Conservation (phyloP, 2,329 filamentous ascomycete genomes). For the Xylaria sp. region DNA sequence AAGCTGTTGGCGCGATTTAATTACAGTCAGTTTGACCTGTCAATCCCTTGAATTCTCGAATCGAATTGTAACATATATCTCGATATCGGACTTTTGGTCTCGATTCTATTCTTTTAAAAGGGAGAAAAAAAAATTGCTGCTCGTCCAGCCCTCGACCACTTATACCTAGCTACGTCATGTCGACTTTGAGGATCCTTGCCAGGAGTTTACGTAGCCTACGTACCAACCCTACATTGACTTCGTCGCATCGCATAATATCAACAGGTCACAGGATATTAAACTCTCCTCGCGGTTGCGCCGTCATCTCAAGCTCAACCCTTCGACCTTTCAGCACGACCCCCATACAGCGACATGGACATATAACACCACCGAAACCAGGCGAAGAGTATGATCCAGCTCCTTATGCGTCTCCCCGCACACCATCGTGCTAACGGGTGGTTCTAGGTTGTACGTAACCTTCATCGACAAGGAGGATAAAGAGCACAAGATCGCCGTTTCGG, state of each 20-base stretch:
- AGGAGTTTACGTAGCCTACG: constrained; percentile 16
- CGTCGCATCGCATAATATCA: constrained; percentile 11
- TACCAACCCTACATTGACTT: background rate
- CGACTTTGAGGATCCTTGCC: constrained; percentile 8
- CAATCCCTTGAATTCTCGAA: background rate
- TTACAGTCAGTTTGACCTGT: background rate
- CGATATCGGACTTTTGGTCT: too few species aligned
- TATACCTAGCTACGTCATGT: constrained; percentile 7
- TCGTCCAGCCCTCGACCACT: background rate
- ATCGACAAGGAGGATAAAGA: constrained; percentile 85
- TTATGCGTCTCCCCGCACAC: constrained; percentile 20
- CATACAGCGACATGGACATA: constrained; percentile 72
- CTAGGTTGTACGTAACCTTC: constrained; percentile 85
- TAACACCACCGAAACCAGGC: constrained; percentile 83
- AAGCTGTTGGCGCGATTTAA: background rate
- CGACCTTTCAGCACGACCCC: constrained; percentile 71
- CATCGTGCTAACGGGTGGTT: constrained; percentile 17
- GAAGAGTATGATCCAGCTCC: constrained; percentile 73
- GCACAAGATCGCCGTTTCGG: constrained; percentile 77
- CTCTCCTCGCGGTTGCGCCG: constrained; percentile 4
- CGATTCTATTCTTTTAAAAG: too few species aligned
- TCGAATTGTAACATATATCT: background rate
- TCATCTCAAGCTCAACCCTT: constrained; percentile 16
- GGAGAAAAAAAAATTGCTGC: too few species aligned
- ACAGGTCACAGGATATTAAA: constrained; percentile 5